Evolutionary conservation across 768 basidiomycete genomes (phyloP).

Genomic region (Leccinum longicurvipes): DNA sequence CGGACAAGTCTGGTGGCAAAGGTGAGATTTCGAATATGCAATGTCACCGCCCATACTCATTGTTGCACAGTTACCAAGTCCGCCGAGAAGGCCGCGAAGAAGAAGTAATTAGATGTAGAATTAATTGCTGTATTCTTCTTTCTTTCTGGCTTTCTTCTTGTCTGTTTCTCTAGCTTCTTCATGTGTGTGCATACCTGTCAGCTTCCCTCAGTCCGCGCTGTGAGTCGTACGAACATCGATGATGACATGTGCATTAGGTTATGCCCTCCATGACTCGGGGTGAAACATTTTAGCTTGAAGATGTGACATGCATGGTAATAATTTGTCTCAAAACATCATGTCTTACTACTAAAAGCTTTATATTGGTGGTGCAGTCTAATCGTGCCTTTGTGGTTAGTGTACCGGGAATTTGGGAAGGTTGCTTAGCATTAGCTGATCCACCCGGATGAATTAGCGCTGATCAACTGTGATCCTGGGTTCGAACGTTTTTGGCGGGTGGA

Average conservation of each 20-base stretch:
- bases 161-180: conserved; percentile 33
- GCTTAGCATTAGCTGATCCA: no score
- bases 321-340: no score
- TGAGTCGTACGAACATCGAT: conserved; percentile 50
- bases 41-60: conserved; percentile 6
- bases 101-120: conserved; percentile 90
- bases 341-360: no score
- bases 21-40: conserved; percentile 40
- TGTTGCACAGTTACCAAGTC: conserved; percentile 76
- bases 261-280: conserved; percentile 4
- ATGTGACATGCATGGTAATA: no score
- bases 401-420: not conserved
- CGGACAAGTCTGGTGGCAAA: conserved; percentile 87
- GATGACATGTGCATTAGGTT: conserved; percentile 33
- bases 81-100: conserved; percentile 94
- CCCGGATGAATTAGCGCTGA: not conserved
- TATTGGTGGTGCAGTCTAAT: no score
- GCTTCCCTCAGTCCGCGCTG: conserved; percentile 36
- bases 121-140: conserved; percentile 57
- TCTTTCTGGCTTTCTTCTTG: conserved; percentile 44
- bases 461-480: not conserved
- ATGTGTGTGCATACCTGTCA: conserved; percentile 34
- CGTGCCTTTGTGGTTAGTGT: no score
- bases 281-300: not conserved
- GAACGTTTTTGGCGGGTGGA: not conserved